These are phyloP conservation scores for Falciphora oryzae DNA, from an alignment of 2,329 filamentous ascomycete genomes.

Conservation along the genomic window DNA sequence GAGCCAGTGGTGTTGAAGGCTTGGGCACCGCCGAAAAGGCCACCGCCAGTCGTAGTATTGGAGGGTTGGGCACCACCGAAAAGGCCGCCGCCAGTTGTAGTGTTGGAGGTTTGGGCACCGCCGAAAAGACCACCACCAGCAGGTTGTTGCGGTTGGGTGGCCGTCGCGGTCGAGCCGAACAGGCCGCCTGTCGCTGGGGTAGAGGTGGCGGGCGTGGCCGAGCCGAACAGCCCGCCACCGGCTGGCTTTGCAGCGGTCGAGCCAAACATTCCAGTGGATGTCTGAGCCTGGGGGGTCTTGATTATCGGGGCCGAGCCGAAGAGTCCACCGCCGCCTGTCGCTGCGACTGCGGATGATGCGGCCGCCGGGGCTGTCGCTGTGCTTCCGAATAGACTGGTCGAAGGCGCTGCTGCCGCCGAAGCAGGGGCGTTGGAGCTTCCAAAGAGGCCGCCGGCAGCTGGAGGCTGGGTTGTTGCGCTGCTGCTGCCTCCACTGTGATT, in stretches of 20 bases:
- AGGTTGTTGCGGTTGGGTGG: constrained; percentile 20
- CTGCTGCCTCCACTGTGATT: constrained; percentile 12
- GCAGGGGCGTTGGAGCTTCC: not conserved
- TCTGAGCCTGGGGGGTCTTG: constrained; percentile 23
- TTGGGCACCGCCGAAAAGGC: constrained; percentile 8
- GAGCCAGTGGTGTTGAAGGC: constrained; percentile 14
- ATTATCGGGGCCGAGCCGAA: constrained; percentile 24
- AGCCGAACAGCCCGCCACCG: constrained; percentile 26
- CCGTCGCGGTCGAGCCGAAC: constrained; percentile 13
- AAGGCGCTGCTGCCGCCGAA: not conserved
- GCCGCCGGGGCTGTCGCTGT: constrained; percentile 14
- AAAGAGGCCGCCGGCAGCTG: constrained; percentile 11
- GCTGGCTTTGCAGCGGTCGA: constrained; percentile 14
- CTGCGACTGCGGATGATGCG: constrained; percentile 14
- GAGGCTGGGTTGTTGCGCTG: constrained; percentile 17
- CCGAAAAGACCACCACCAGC: constrained; percentile 8
- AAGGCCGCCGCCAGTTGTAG: constrained; percentile 5
- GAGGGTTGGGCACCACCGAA: constrained; percentile 2
- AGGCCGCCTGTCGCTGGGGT: constrained; percentile 18
- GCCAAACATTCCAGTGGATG: constrained; percentile 25
- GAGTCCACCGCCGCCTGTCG: constrained; percentile 17
- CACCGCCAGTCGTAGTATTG: constrained; percentile 2
- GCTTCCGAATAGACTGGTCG: constrained; percentile 5
- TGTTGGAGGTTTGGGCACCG: constrained; percentile 1
- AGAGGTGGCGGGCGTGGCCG: constrained; percentile 19